Evolutionary conservation across 1,284 basidiomycete species (phyloP).

Genomic region (Papiliotrema flavescens): DNA sequence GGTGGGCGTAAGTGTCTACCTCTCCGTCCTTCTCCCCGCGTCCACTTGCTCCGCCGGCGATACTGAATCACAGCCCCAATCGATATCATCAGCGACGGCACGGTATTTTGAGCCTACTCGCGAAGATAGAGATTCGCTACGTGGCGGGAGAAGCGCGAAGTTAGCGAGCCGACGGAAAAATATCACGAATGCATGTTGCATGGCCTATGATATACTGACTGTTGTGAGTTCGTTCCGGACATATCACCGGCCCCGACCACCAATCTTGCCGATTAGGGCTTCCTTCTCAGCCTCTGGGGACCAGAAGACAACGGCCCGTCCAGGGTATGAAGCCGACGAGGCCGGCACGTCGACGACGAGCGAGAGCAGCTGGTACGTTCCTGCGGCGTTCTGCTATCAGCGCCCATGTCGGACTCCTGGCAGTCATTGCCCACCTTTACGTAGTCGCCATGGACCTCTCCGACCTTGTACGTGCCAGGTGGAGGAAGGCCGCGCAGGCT

Average conservation of each 20-base stretch:
- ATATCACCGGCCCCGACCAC: constrained; percentile 2
- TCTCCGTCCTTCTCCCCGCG: too few species aligned
- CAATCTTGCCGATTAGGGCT: constrained; percentile 30
- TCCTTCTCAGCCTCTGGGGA: constrained; percentile 42
- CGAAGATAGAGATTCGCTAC: neutral
- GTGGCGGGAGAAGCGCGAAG: neutral
- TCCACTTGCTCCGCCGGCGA: neutral
- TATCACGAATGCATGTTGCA: too few species aligned
- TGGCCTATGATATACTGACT: too few species aligned
- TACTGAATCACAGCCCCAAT: constrained; percentile 15
- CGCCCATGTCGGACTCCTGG: neutral
- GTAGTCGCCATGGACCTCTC: constrained; percentile 47
- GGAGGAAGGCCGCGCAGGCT: constrained; percentile 28
- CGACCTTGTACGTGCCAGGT: constrained; percentile 46
- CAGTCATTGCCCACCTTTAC: constrained; percentile 36
- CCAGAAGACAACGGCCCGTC: constrained; percentile 43
- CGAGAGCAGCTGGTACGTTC: constrained; percentile 40
- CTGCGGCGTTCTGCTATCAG: constrained; percentile 32
- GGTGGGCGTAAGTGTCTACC: constrained; percentile 54
- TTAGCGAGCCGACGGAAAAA: neutral
- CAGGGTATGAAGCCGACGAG: constrained; percentile 32
- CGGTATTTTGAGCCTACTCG: constrained; percentile 27
- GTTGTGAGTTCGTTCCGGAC: neutral
- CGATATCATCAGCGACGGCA: constrained; percentile 33
- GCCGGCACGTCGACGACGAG: constrained; percentile 45